Evolutionary conservation across 768 basidiomycete species (phyloP).

Genomic region (Suillus occidentalis): DNA sequence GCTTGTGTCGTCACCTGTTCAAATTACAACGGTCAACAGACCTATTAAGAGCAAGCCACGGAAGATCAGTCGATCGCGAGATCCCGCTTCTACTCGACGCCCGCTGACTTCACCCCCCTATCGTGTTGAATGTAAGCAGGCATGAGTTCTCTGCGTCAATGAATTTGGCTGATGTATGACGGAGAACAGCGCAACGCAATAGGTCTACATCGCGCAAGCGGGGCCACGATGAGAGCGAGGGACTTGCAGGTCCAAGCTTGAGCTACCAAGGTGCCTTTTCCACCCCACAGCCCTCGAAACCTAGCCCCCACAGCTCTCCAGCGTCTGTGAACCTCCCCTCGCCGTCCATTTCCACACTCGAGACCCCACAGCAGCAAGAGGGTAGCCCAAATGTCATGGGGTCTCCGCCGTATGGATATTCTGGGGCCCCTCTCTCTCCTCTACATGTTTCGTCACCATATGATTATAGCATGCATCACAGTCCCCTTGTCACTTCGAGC

Average conservation of each 20-base stretch:
- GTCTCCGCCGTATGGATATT: slow-evolving; percentile 43
- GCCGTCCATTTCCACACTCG: slow-evolving; percentile 55
- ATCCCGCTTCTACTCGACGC: slow-evolving; percentile 53
- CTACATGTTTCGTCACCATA: slow-evolving; percentile 55
- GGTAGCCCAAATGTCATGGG: slow-evolving; percentile 54
- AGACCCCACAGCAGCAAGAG: slow-evolving; percentile 47
- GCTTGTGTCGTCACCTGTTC: slow-evolving; percentile 40
- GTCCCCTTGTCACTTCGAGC: slow-evolving; percentile 24
- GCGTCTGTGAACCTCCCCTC: slow-evolving; percentile 73
- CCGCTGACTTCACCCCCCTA: slow-evolving; percentile 63
- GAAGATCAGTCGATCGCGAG: slow-evolving; percentile 59
- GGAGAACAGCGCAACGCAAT: slow-evolving; percentile 56
- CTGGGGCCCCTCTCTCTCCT: slow-evolving; percentile 49
- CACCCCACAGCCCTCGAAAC: slow-evolving; percentile 47
- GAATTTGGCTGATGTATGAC: slow-evolving; percentile 18
- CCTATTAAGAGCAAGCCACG: slow-evolving; percentile 51
- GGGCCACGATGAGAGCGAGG: slow-evolving; percentile 64
- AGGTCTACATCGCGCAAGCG: slow-evolving; percentile 76
- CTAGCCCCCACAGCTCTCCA: slow-evolving; percentile 75
- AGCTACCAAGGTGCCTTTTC: slow-evolving; percentile 57
- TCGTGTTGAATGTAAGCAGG: slow-evolving; percentile 56
- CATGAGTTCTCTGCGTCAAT: not conserved
- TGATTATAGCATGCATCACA: slow-evolving; percentile 47
- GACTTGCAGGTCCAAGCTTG: slow-evolving; percentile 40
- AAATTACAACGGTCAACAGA: slow-evolving; percentile 47